These are phyloP conservation scores for Dillenia turbinata DNA, from an alignment of 164 flowering plant species.

Conservation along the genomic window DNA sequence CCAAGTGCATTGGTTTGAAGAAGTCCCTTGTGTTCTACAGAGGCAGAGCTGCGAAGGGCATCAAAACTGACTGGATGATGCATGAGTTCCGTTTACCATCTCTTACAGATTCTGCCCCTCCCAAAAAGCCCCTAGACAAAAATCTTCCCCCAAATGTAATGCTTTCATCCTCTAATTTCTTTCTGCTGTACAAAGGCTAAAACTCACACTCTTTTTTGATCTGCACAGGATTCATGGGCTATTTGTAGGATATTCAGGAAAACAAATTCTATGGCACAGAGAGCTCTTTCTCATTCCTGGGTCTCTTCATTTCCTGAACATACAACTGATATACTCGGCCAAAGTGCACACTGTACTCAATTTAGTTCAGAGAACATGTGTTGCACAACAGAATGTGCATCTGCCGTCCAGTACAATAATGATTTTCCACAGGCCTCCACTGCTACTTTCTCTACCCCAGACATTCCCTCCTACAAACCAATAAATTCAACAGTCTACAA, in stretches of 20 bases:
- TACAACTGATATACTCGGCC: constrained; percentile 23
- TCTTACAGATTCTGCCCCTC: constrained; percentile 19
- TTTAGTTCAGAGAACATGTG: constrained; percentile 48
- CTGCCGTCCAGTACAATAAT: constrained; percentile 32
- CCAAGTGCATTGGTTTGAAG: constrained; percentile 58
- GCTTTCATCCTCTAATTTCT: background rate
- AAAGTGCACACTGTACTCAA: constrained; percentile 25
- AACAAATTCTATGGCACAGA: constrained; percentile 43
- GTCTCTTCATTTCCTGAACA: constrained; percentile 32
- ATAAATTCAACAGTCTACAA: constrained; percentile 22
- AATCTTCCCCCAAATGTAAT: constrained; percentile 41
- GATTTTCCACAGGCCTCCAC: constrained; percentile 27
- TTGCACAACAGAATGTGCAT: constrained; percentile 39
- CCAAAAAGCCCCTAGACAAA: constrained; percentile 39
- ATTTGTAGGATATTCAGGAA: constrained; percentile 70
- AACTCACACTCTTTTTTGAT: background rate
- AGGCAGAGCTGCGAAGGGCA: constrained; percentile 67
- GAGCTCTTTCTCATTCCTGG: constrained; percentile 51
- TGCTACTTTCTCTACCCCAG: constrained; percentile 29
- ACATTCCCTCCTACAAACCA: constrained; percentile 34
- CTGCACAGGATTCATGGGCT: constrained; percentile 56
- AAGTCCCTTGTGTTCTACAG: constrained; percentile 71
- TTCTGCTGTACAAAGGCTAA: background rate
- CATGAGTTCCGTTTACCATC: constrained; percentile 63
- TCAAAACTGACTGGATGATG: constrained; percentile 79